A percentile compares a stretch with the other conserved stretches of the same genome.
Evolutionary conservation across 805 yeast species (phyloP).

Genomic region (Starmerella etchellsii): DNA sequence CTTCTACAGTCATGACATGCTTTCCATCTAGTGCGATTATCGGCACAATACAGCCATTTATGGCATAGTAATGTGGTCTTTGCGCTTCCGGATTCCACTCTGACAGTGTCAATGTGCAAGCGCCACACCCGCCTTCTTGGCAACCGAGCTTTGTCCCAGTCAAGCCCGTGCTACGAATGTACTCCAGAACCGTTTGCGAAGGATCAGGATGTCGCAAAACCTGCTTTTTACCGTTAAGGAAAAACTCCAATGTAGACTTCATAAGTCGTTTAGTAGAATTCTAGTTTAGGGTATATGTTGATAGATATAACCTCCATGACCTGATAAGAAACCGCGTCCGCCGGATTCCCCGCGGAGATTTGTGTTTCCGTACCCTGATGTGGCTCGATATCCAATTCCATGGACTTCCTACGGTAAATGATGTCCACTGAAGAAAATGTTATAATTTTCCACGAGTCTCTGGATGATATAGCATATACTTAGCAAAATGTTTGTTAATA

Average conservation of each 20-base stretch:
- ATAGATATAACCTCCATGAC: not conserved
- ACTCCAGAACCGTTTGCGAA: constrained; percentile 34
- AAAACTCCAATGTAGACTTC: constrained; percentile 24
- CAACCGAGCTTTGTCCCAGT: constrained; percentile 39
- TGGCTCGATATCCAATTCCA: no score
- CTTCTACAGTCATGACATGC: constrained; percentile 37
- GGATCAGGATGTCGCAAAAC: constrained; percentile 32
- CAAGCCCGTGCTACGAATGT: constrained; percentile 30
- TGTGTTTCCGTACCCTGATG: no score
- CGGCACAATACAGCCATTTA: constrained; percentile 39
- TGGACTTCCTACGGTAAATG: no score
- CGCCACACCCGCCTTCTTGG: constrained; percentile 42
- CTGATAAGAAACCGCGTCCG: no score
- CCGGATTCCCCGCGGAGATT: no score
- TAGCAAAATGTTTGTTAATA: no score
- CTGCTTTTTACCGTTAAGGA: constrained; percentile 32
- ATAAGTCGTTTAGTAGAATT: not conserved
- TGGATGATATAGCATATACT: no score
- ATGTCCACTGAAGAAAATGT: no score
- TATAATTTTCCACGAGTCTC: no score
- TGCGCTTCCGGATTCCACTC: constrained; percentile 24
- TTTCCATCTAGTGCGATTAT: constrained; percentile 35
- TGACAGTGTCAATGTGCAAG: constrained; percentile 36
- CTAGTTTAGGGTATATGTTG: not conserved
- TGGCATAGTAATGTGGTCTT: constrained; percentile 29